A percentile compares a stretch with the other conserved stretches of the same genome.
phyloP scores from a whole-genome alignment of 1,284 basidiomycete species.

The Xanthoconium separans region DNA sequence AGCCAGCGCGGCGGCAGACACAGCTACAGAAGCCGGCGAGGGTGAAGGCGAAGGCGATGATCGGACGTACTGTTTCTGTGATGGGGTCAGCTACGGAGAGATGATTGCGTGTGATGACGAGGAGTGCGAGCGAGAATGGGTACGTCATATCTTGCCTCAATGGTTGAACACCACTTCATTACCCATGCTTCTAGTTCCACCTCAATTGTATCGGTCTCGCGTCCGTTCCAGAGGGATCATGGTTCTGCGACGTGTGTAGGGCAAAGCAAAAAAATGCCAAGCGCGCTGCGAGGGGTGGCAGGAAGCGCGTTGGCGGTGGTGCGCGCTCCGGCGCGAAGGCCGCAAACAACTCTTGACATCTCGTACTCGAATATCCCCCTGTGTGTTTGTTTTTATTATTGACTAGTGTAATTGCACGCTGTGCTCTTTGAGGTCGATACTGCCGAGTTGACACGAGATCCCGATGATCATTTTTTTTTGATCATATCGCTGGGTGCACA shows the following conservation, averaged over 20 bases:
- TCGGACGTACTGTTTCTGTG: conserved; percentile 86
- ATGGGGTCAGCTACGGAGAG: conserved; percentile 85
- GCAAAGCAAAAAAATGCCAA: conserved; percentile 44
- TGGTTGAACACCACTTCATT: conserved; percentile 7
- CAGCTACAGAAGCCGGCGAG: conserved; percentile 37
- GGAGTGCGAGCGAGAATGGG: conserved; percentile 94
- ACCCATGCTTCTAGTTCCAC: conserved; percentile 66
- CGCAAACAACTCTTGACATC: conserved; percentile 31
- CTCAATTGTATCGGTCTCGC: conserved; percentile 75
- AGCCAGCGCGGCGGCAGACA: conserved; percentile 34
- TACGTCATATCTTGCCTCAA: conserved; percentile 40
- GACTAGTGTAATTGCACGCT: conserved; percentile 21
- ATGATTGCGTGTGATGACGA: conserved; percentile 97
- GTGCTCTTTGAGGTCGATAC: neutral
- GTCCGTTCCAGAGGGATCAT: conserved; percentile 71
- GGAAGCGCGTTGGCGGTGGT: conserved; percentile 37
- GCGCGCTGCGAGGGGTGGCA: conserved; percentile 34
- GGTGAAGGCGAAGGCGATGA: conserved; percentile 62
- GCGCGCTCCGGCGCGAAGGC: conserved; percentile 33
- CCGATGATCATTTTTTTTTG: neutral
- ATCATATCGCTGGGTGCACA: neutral
- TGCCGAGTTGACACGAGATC: neutral
- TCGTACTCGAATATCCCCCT: conserved; percentile 1
- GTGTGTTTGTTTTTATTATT: conserved; percentile 26
- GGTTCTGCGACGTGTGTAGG: conserved; percentile 78